Conservation (phyloP, 108 stramenopile species). For the Skeletonema potamos region DNA sequence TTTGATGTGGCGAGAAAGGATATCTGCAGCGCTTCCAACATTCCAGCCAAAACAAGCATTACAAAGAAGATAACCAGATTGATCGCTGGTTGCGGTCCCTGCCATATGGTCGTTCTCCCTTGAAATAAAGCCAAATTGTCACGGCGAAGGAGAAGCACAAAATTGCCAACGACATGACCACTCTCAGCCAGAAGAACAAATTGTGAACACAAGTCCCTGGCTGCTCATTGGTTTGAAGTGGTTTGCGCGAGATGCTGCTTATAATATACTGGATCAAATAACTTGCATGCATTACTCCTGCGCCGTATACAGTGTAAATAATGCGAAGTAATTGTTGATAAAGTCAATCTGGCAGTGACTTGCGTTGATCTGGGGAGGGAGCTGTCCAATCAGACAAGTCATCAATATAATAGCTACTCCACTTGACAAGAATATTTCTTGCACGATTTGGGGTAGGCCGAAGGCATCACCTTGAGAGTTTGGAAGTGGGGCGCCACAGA, state of each 20-base stretch:
- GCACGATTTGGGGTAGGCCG: conserved; percentile 27
- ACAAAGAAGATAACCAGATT: too few species aligned
- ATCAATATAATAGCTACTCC: conserved; percentile 70
- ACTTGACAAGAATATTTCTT: conserved; percentile 49
- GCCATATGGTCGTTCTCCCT: conserved; percentile 74
- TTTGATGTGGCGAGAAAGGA: too few species aligned
- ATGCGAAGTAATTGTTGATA: conserved; percentile 71
- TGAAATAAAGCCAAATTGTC: conserved; percentile 47
- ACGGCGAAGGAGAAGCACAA: conserved; percentile 59
- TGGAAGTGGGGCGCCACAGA: conserved; percentile 50
- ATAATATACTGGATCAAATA: conserved; percentile 66
- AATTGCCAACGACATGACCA: conserved; percentile 46
- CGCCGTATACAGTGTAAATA: conserved; percentile 63
- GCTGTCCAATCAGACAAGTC: conserved; percentile 63
- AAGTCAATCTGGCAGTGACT: conserved; percentile 72
- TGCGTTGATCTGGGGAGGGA: conserved; percentile 70
- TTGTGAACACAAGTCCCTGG: conserved; percentile 25
- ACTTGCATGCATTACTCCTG: conserved; percentile 70
- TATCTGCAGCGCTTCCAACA: too few species aligned
- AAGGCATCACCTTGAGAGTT: conserved; percentile 24
- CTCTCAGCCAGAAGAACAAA: conserved; percentile 55
- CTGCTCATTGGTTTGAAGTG: conserved; percentile 56
- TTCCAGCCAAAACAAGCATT: too few species aligned
- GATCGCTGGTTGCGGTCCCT: too few species aligned
- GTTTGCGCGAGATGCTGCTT: conserved; percentile 44